Evolutionary conservation across 345 rosid genomes (phyloP).

Genomic region (Bruguiera gymnorhiza): DNA sequence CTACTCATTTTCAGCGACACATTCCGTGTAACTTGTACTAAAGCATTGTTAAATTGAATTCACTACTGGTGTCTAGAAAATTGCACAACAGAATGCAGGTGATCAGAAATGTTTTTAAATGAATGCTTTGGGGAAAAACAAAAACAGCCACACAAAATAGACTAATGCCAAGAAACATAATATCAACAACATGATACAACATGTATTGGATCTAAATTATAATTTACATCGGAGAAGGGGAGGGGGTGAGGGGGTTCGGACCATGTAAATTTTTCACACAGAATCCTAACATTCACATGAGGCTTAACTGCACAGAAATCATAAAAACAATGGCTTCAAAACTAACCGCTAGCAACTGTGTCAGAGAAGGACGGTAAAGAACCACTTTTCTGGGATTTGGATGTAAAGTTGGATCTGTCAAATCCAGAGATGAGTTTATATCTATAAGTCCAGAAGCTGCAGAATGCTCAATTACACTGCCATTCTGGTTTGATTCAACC

Average conservation of each 20-base stretch:
- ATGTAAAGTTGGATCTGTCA: conserved; percentile 70
- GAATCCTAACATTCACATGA: not conserved
- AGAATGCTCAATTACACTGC: conserved; percentile 66
- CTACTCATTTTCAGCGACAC: not conserved
- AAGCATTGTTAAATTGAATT: conserved; percentile 7
- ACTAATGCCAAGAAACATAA: not conserved
- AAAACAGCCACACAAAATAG: conserved; percentile 8
- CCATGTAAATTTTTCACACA: not conserved
- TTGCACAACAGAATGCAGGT: not conserved
- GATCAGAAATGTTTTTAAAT: not conserved
- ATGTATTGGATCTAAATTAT: too few species aligned
- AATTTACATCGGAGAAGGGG: too few species aligned
- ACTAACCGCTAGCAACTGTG: conserved; percentile 91
- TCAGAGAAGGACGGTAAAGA: conserved; percentile 81
- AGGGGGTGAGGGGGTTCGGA: too few species aligned
- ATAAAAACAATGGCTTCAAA: conserved; percentile 15
- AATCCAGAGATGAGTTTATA: conserved; percentile 64
- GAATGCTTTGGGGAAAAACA: not conserved
- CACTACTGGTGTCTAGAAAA: not conserved
- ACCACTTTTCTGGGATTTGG: conserved; percentile 88
- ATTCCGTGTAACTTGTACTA: not conserved
- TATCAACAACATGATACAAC: too few species aligned
- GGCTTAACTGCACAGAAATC: conserved; percentile 7
- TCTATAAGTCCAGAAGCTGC: conserved; percentile 77
- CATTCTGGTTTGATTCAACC: conserved; percentile 66